phyloP scores from a whole-genome alignment of 192 early-diverging fungal genomes.

The Chytriomyces sp. region DNA sequence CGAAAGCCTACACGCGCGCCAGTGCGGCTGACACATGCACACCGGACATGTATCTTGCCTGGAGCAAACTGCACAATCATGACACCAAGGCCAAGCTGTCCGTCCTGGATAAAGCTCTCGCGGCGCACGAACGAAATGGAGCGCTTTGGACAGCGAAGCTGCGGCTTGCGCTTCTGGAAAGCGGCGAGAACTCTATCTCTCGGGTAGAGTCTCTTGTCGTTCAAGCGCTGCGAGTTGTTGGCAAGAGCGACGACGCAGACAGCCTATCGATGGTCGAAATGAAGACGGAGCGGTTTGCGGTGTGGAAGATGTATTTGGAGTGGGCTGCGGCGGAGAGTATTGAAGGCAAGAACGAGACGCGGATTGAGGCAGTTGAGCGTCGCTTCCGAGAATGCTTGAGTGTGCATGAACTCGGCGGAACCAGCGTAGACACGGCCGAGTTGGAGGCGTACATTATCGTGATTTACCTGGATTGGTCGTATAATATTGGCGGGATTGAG shows the following conservation, averaged over 20 bases:
- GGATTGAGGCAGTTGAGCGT: conserved; percentile 49
- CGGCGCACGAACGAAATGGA: conserved; percentile 39
- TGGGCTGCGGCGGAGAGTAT: conserved; percentile 31
- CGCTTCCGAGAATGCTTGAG: conserved; percentile 51
- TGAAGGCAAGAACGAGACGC: conserved; percentile 42
- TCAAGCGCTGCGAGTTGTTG: conserved; percentile 4
- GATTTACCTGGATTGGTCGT: conserved; percentile 64
- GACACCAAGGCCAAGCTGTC: conserved; percentile 27
- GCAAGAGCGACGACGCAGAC: neutral
- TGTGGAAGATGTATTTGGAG: conserved; percentile 55
- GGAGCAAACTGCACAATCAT: conserved; percentile 48
- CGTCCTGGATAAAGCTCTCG: conserved; percentile 12
- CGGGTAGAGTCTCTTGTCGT: conserved; percentile 23
- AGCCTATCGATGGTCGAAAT: neutral
- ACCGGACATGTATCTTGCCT: conserved; percentile 55
- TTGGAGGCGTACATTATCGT: conserved; percentile 54
- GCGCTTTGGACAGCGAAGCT: conserved; percentile 49
- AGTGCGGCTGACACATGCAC: conserved; percentile 46
- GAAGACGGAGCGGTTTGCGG: conserved; percentile 35
- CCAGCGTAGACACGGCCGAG: conserved; percentile 33
- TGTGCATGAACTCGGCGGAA: conserved; percentile 50
- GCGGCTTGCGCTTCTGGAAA: conserved; percentile 5
- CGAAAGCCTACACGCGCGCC: conserved; percentile 52
- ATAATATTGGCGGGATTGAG: conserved; percentile 36
- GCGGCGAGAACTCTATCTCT: conserved; percentile 45